These are phyloP conservation scores for Phytophthora syringae DNA, from an alignment of 352 stramenopile genomes.

Conservation along the genomic window DNA sequence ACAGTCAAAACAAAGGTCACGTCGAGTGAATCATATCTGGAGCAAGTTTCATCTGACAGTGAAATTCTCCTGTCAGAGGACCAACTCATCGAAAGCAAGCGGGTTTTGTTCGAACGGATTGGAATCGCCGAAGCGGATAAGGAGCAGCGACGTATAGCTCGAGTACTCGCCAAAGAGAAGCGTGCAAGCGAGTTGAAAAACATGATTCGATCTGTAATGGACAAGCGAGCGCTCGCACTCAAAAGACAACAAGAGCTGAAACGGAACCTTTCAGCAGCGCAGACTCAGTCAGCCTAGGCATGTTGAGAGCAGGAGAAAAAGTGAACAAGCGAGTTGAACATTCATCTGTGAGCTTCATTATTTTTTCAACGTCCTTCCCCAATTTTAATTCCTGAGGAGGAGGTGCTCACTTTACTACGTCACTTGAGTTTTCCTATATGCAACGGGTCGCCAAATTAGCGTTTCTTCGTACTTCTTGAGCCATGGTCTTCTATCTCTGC, in stretches of 20 bases:
- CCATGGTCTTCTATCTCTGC: constrained; percentile 8
- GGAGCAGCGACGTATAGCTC: constrained; percentile 36
- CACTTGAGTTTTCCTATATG: constrained; percentile 50
- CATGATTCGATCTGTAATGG: constrained; percentile 39
- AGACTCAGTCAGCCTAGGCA: constrained; percentile 30
- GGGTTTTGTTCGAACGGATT: constrained; percentile 40
- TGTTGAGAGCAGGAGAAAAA: too few species aligned
- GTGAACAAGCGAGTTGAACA: constrained; percentile 24
- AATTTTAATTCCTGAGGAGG: constrained; percentile 46
- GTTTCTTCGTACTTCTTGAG: constrained; percentile 19
- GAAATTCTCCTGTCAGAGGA: constrained; percentile 30
- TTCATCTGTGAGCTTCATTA: constrained; percentile 52
- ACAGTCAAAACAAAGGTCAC: constrained; percentile 21
- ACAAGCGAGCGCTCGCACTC: constrained; percentile 41
- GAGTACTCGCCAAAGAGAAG: constrained; percentile 42
- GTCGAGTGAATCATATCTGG: constrained; percentile 19
- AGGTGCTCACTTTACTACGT: constrained; percentile 50
- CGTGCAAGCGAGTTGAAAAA: constrained; percentile 40
- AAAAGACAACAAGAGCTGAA: constrained; percentile 42
- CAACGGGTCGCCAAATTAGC: constrained; percentile 23
- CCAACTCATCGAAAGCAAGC: constrained; percentile 40
- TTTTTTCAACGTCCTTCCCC: constrained; percentile 43
- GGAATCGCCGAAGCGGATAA: constrained; percentile 26
- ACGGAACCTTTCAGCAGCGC: constrained; percentile 27
- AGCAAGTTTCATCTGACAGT: constrained; percentile 12